phyloP scores from a whole-genome alignment of 495 filamentous ascomycete genomes.

The Staphylotrichum tortipilum region DNA sequence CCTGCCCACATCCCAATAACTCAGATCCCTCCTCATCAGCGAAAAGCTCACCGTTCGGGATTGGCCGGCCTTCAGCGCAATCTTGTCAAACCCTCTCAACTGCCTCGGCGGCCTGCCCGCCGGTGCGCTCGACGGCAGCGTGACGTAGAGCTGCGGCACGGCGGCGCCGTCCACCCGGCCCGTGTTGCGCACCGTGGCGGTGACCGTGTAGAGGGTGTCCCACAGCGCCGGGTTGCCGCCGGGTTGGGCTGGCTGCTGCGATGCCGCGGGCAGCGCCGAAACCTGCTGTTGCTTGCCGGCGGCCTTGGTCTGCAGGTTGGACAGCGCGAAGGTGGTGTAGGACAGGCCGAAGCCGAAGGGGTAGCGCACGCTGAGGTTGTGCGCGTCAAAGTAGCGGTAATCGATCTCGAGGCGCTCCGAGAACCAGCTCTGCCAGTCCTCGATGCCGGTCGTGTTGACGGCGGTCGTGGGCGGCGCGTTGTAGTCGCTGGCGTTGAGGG shows the following conservation, averaged over 20 bases:
- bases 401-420: slow-evolving; percentile 72
- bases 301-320: slow-evolving; percentile 25
- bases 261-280: no score
- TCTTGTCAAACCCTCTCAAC: slow-evolving; percentile 51
- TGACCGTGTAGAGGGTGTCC: slow-evolving; percentile 49
- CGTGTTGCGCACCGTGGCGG: slow-evolving; percentile 51
- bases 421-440: slow-evolving; percentile 29
- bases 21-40: slow-evolving; percentile 46
- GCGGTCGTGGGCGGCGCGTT: slow-evolving; percentile 51
- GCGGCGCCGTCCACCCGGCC: slow-evolving; percentile 60
- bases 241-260: slow-evolving; percentile 21
- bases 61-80: slow-evolving; percentile 38
- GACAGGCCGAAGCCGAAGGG: slow-evolving; percentile 54
- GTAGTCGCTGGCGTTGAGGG: slow-evolving; percentile 69
- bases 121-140: slow-evolving; percentile 37
- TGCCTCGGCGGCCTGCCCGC: slow-evolving; percentile 41
- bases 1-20: slow-evolving; percentile 43
- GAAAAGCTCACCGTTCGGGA: slow-evolving; percentile 38
- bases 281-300: slow-evolving; percentile 46
- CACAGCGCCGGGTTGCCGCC: slow-evolving; percentile 61
- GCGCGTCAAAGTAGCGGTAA: slow-evolving; percentile 77
- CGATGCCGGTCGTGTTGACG: slow-evolving; percentile 39
- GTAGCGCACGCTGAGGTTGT: slow-evolving; percentile 47
- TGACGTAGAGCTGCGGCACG: slow-evolving; percentile 60
- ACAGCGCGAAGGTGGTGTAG: no score